Percentiles rank a stretch among this genome's conserved stretches.
These are phyloP conservation scores for Annulohypoxylon bovei DNA, from an alignment of 495 filamentous ascomycete species.

Conservation along the genomic window DNA sequence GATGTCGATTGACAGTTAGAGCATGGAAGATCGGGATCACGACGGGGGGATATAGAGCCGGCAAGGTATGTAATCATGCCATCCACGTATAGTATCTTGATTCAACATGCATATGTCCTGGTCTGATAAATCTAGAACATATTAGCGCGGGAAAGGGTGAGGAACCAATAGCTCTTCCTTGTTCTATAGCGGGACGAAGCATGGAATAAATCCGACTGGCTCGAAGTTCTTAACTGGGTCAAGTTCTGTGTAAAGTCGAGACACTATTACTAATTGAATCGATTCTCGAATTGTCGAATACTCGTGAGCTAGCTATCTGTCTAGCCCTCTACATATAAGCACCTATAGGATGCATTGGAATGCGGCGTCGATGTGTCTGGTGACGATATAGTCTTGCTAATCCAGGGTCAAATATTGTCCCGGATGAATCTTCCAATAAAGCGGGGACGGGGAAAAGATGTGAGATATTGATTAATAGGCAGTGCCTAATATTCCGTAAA, in stretches of 20 bases:
- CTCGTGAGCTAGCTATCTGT: not conserved
- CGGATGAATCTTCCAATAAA: not conserved
- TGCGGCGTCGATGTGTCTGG: no score
- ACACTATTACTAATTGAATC: not conserved
- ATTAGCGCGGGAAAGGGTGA: not conserved
- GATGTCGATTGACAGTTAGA: not conserved
- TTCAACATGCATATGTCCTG: not conserved
- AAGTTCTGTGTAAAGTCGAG: not conserved
- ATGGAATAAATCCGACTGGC: not conserved
- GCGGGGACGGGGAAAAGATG: not conserved
- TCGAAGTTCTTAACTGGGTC: not conserved
- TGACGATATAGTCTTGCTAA: no score
- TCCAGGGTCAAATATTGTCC: no score
- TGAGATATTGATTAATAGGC: not conserved
- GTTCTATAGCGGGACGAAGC: not conserved
- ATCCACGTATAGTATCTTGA: not conserved
- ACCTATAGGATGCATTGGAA: not conserved
- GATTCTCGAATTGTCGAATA: not conserved
- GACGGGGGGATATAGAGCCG: not conserved
- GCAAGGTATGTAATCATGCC: not conserved
- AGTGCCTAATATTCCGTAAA: not conserved
- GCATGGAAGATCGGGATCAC: not conserved
- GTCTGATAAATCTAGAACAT: not conserved
- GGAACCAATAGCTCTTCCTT: not conserved
- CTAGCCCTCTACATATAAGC: not conserved